These are phyloP conservation scores for Botryotinia narcissicola DNA, from an alignment of 2,329 filamentous ascomycete species.

Conservation along the genomic window DNA sequence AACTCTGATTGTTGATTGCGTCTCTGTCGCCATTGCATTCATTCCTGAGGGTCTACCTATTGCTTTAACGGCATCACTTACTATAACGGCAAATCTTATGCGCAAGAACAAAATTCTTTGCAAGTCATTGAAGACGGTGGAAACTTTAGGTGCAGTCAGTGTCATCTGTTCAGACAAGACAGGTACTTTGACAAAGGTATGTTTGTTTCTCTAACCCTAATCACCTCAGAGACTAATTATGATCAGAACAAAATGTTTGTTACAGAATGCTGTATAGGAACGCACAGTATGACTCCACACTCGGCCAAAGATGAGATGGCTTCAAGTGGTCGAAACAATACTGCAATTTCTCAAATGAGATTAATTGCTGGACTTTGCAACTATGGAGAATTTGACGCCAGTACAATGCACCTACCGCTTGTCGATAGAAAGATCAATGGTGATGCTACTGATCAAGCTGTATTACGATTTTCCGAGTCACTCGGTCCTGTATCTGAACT, in stretches of 20 bases:
- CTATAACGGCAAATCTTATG: slow-evolving; percentile 74
- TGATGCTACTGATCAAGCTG: slow-evolving; percentile 72
- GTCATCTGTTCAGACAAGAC: slow-evolving; percentile 77
- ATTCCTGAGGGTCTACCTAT: slow-evolving; percentile 72
- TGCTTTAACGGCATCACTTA: slow-evolving; percentile 65
- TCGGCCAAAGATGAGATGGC: slow-evolving; percentile 46
- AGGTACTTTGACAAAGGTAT: slow-evolving; percentile 57
- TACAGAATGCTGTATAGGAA: slow-evolving; percentile 63
- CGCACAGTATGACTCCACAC: slow-evolving; percentile 43
- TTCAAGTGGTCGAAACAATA: slow-evolving; percentile 33
- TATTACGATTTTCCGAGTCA: slow-evolving; percentile 66
- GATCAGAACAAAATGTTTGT: slow-evolving; percentile 66
- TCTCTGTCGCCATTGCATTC: slow-evolving; percentile 56
- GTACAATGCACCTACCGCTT: slow-evolving; percentile 57
- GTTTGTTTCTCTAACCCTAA: not conserved
- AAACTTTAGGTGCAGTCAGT: slow-evolving; percentile 69
- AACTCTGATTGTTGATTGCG: slow-evolving; percentile 58
- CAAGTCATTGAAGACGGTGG: slow-evolving; percentile 75
- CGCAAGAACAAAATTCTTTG: slow-evolving; percentile 71
- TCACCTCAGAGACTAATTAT: not conserved
- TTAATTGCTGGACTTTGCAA: slow-evolving; percentile 67
- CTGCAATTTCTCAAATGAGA: slow-evolving; percentile 55
- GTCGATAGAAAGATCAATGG: slow-evolving; percentile 63
- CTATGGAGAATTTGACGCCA: slow-evolving; percentile 68
- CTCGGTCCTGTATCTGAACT: slow-evolving; percentile 59